A percentile compares a stretch with the other conserved stretches of the same genome.
These are phyloP conservation scores for Ceratocystis variospora DNA, from an alignment of 2,329 filamentous ascomycete species.

Conservation along the genomic window DNA sequence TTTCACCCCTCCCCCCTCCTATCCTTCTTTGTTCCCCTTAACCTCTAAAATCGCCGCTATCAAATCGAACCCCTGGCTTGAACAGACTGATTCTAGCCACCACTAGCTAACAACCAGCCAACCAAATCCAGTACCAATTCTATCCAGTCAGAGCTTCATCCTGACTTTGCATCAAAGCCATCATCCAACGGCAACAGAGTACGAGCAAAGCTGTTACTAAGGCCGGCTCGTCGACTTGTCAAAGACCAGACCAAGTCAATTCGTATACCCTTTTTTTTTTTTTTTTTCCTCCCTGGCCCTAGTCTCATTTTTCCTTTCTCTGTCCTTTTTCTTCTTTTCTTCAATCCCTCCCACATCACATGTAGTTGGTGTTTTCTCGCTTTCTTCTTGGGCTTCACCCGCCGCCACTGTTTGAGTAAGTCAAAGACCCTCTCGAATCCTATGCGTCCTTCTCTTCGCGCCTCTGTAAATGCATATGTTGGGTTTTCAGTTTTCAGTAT, in stretches of 20 bases:
- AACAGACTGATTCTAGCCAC: background rate
- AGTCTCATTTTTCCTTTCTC: background rate
- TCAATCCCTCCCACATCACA: background rate
- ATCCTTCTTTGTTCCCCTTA: background rate
- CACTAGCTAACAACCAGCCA: background rate
- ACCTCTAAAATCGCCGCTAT: background rate
- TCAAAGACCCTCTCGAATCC: background rate
- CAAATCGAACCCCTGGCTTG: constrained; percentile 3
- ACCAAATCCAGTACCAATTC: background rate
- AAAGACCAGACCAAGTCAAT: background rate
- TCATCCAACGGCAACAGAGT: background rate
- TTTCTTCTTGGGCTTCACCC: constrained; percentile 5
- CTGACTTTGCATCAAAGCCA: background rate
- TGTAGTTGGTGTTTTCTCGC: background rate
- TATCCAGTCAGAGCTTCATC: background rate
- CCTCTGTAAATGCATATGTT: background rate
- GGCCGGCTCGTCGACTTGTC: background rate
- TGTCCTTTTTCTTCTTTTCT: background rate
- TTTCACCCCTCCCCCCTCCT: background rate
- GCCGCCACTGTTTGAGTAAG: constrained; percentile 6
- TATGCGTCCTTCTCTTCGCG: background rate
- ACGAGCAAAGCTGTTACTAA: background rate
- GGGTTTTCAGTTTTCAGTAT: background rate
- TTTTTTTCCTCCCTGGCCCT: background rate
- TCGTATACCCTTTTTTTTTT: background rate